Conservation (phyloP, 2,329 filamentous ascomycete species). For the Colletotrichum kahawae region DNA sequence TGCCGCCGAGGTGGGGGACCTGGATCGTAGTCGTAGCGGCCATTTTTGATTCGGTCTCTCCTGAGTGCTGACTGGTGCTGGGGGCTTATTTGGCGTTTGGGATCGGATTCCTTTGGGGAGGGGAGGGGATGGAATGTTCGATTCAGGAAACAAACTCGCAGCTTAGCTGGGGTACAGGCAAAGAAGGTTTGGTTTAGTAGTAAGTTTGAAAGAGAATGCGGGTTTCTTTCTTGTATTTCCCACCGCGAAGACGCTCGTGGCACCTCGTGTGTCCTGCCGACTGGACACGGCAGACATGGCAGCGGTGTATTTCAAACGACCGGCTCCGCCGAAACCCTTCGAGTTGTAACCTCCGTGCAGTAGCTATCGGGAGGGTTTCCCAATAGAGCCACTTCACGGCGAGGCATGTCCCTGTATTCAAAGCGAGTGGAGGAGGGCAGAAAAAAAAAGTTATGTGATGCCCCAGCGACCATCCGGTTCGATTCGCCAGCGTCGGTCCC, state of each 20-base stretch:
- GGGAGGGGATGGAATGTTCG: background rate
- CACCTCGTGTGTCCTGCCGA: background rate
- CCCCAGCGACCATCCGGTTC: background rate
- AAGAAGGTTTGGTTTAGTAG: background rate
- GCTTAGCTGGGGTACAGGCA: slow-evolving; percentile 2
- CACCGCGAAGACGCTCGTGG: background rate
- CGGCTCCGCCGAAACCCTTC: background rate
- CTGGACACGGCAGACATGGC: background rate
- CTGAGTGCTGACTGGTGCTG: background rate
- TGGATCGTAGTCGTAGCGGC: slow-evolving; percentile 45
- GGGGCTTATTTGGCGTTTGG: background rate
- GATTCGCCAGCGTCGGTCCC: background rate
- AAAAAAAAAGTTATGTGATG: background rate
- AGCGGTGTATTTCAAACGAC: slow-evolving; percentile 1
- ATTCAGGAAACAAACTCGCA: background rate
- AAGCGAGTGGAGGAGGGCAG: background rate
- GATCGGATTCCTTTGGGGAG: background rate
- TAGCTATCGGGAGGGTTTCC: background rate
- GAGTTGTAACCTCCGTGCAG: background rate
- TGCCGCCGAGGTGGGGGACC: slow-evolving; percentile 54
- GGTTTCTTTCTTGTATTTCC: slow-evolving; percentile 3
- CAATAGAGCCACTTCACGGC: background rate
- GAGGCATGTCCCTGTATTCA: background rate
- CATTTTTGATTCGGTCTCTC: slow-evolving; percentile 27
- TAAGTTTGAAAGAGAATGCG: background rate